Base-by-base conservation (phyloP, 768 basidiomycete species). In the Clavaria fumosa region DNA sequence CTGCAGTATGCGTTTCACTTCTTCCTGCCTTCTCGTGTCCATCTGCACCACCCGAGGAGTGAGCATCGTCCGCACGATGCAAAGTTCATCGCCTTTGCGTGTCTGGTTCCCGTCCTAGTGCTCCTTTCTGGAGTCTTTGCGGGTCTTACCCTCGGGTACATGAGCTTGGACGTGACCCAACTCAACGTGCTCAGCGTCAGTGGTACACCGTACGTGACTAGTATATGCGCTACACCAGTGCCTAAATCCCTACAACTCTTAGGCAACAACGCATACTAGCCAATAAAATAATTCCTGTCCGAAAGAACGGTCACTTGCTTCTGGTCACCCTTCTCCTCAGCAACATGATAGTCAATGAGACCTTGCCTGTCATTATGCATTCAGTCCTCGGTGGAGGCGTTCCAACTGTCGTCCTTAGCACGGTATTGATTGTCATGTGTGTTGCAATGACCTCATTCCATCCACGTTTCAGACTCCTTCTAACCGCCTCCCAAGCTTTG, bases 271-370 rank as follows among this genome's bases (percentile, higher is more conserved):
- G 78, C 49, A 62, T 63, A 41, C 81, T 85, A 44, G 89, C 89
- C 5, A 71, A 71, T 48, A 78, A 80, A 59, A 91, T 91, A 49
- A 75, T 77, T 54, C 88, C 88, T 9, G 76, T 93, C 34, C 78
- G 86, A 39, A 64, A 75, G 61, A 78, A 88, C 47, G 82, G 83
- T 2, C 84, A 88, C 52, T 60, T 85, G 21, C 64, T 89, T 7
- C 70, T 89, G 41, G 82, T 85, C 39, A 85, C 83, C 0, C 72
- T 86, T 26, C 69, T 88, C 7, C 60, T 90, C 21, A 77, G 80
- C 23, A 90, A 91, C 57, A 90, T 91, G 88, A 83, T 90, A 40
- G 78, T 80, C 49, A 90, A 90, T 53, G 86, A 89, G 58, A 67
- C 81, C 0, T 70, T 89, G 4, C 88, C 89, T 23, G 69, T 90